A percentile compares a stretch with the other conserved stretches of the same genome.
Evolutionary conservation across 176 grass and related monocot genomes (phyloP).

Genomic region (Cenchrus americanus): DNA sequence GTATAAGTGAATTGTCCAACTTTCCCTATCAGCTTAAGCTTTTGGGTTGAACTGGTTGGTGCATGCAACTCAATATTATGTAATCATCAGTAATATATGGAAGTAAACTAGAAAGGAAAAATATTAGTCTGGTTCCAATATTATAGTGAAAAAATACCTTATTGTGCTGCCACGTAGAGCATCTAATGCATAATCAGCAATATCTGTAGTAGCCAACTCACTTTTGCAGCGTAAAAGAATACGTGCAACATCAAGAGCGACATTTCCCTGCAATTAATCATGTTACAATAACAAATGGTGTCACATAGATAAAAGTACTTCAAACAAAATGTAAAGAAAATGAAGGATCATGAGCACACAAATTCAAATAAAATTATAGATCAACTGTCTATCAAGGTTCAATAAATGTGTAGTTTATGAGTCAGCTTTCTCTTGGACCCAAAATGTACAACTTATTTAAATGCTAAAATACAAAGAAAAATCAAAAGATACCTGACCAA

Average conservation of each 20-base stretch:
- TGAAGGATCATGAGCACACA: not conserved
- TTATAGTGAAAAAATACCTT: constrained; percentile 53
- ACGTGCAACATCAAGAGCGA: constrained; percentile 91
- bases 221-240: constrained; percentile 71
- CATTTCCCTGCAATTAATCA: constrained; percentile 74
- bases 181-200: constrained; percentile 81
- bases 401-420: not conserved
- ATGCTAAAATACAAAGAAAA: constrained; percentile 13
- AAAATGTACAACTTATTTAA: constrained; percentile 12
- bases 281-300: not conserved
- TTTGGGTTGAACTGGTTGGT: too few species aligned
- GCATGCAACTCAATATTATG: too few species aligned
- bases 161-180: constrained; percentile 68
- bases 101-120: constrained; percentile 24
- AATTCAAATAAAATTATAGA: not conserved
- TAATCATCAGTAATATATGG: constrained; percentile 19
- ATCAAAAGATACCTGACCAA: constrained; percentile 76
- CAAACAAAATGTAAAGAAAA: constrained; percentile 1
- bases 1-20: too few species aligned
- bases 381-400: constrained; percentile 7
- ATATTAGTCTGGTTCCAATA: not conserved
- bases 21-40: too few species aligned
- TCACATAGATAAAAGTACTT: not conserved
- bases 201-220: constrained; percentile 88
- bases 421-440: not conserved